Base-by-base conservation (phyloP, 805 yeast genomes). In the Myxozyma lipomycoides region DNA sequence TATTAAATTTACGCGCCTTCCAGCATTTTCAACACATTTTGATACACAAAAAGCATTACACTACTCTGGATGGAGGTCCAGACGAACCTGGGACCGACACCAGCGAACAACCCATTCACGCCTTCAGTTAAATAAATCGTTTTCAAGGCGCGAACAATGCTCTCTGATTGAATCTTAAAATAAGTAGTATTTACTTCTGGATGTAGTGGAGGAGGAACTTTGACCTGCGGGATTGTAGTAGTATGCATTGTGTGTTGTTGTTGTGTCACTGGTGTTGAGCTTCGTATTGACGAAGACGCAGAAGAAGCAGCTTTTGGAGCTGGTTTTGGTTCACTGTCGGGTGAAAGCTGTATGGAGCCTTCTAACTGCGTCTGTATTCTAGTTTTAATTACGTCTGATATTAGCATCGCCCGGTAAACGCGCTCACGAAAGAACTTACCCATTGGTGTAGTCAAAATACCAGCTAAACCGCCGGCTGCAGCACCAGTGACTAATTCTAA, bases 11-110 rank as follows among this genome's bases (percentile, higher is more conserved):
- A n/a, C n/a, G n/a, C n/a, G n/a, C n/a, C n/a, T n/a, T n/a, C n/a
- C n/a, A 35, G 68, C 26, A 73, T 69, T 60, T 80, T 80, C 62
- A 91, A 70, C 2, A 91, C 75, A 39, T 81, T 72, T 67, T 93
- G 98, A 68, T 93, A 93, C 36, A 90, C 72, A 57, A 91, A 72
- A 48, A 93, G 74, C 98, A 93, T 91, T 43, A 93, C 84, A 59
- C 95, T 86, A 67, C 96, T 86, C 67, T 93, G 99, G 18, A 90
- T 73, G 56, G 95, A 86, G 0, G 98, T 91, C 99, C 99, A 93
- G 3, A 93, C 84, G 59, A 89, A 82, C 56, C 99, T 76, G 0
- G 99, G 98, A 0, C 96, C 97, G 4, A 93, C 96, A 0, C 99
- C 99, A 28, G 90, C 79, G 68, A 93, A 91, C 36, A 88, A 73